Conservation (phyloP, 805 yeast species). For the Lachancea nothofagi region DNA sequence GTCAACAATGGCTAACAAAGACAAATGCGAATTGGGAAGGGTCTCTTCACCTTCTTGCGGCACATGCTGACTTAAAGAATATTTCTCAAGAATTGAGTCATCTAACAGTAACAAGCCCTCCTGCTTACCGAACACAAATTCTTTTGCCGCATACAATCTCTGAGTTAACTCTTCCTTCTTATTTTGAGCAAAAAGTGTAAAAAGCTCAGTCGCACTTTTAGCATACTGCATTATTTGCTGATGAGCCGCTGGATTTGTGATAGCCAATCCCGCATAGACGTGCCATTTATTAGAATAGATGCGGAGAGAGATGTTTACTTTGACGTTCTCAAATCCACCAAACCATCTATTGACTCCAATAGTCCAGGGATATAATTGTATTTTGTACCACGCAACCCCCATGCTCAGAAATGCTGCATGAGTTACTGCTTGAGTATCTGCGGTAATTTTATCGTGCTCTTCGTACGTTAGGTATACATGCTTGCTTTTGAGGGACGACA, state of each 20-base stretch:
- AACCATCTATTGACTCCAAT: slow-evolving; percentile 52
- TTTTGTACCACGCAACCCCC: slow-evolving; percentile 93
- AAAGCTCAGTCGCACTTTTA: slow-evolving; percentile 73
- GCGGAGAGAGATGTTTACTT: slow-evolving; percentile 85
- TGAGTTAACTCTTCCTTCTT: slow-evolving; percentile 50
- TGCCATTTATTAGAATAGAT: slow-evolving; percentile 95
- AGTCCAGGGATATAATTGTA: slow-evolving; percentile 84
- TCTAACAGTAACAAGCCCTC: slow-evolving; percentile 58
- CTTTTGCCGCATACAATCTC: slow-evolving; percentile 61
- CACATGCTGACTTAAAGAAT: slow-evolving; percentile 69
- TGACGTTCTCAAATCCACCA: slow-evolving; percentile 95
- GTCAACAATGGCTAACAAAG: slow-evolving; percentile 86
- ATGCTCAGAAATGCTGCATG: slow-evolving; percentile 95
- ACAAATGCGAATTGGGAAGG: slow-evolving; percentile 79
- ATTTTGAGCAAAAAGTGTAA: slow-evolving; percentile 74
- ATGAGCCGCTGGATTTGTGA: slow-evolving; percentile 92
- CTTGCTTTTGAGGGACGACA: slow-evolving; percentile 72
- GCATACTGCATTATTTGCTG: slow-evolving; percentile 87
- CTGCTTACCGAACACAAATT: slow-evolving; percentile 69
- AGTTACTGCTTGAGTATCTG: slow-evolving; percentile 97
- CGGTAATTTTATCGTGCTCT: slow-evolving; percentile 92
- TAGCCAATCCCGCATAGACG: slow-evolving; percentile 95
- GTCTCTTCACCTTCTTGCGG: slow-evolving; percentile 43
- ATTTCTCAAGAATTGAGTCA: slow-evolving; percentile 71
- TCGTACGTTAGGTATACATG: slow-evolving; percentile 72